Evolutionary conservation across 2,329 filamentous ascomycete genomes (phyloP).

Genomic region (Xylariaceae sp.): DNA sequence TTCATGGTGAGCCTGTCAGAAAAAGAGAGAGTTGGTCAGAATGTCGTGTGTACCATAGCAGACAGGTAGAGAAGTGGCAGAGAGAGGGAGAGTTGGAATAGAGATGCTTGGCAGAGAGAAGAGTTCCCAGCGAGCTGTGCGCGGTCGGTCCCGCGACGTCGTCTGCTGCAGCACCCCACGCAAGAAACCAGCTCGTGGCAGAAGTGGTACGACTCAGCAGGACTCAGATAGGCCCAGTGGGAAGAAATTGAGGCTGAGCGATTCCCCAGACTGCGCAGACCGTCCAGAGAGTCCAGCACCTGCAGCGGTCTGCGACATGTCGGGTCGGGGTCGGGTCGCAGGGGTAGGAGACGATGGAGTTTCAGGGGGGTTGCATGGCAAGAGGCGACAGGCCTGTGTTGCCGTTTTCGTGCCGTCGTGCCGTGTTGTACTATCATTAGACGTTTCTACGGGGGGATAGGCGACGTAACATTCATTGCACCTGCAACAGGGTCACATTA

Average conservation of each 20-base stretch:
- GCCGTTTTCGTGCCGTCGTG: neutral
- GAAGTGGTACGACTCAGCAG: neutral
- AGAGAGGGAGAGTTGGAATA: too few relatives aligned
- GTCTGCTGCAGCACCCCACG: neutral
- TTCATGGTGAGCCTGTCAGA: too few relatives aligned
- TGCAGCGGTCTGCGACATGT: neutral
- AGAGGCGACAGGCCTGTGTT: neutral
- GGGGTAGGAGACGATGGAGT: neutral
- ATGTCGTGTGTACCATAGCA: too few relatives aligned
- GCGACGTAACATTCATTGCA: too few relatives aligned
- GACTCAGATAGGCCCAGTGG: neutral
- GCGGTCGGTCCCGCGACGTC: too few relatives aligned
- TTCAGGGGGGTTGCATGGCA: neutral
- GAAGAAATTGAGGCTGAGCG: neutral
- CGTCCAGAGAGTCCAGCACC: neutral
- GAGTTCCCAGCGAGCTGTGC: too few relatives aligned
- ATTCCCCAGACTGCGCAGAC: neutral
- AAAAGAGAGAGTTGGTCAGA: too few relatives aligned
- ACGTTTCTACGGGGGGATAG: too few relatives aligned
- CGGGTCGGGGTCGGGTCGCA: neutral
- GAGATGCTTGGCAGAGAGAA: too few relatives aligned
- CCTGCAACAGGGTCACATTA: too few relatives aligned
- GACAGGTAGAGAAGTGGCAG: too few relatives aligned
- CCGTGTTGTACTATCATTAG: too few relatives aligned
- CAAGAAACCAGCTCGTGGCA: neutral